phyloP scores from a whole-genome alignment of 1,284 basidiomycete species.

The Hypsizygus ulmarius region DNA sequence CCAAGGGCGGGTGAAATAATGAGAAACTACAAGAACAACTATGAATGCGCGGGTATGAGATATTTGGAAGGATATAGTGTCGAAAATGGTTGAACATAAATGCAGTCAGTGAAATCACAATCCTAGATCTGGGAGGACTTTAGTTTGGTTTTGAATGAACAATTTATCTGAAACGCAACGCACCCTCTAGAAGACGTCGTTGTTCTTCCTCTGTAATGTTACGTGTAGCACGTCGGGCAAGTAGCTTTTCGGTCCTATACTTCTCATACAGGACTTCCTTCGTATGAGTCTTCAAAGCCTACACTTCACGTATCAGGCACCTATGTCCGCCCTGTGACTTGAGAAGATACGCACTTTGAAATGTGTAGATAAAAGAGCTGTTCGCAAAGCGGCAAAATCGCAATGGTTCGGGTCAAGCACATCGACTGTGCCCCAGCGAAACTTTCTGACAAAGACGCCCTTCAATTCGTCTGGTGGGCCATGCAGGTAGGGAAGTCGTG shows the following conservation, averaged over 20 bases:
- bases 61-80: background rate
- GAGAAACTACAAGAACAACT: background rate
- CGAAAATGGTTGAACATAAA: constrained; percentile 15
- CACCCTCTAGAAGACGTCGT: constrained; percentile 69
- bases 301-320: constrained; percentile 12
- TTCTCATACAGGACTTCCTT: constrained; percentile 83
- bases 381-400: constrained; percentile 78
- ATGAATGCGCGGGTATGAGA: background rate
- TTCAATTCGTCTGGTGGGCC: constrained; percentile 62
- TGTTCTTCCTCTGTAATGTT: constrained; percentile 72
- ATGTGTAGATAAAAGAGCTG: constrained; percentile 75
- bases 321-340: constrained; percentile 12
- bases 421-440: constrained; percentile 80
- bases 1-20: background rate
- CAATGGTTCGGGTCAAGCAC: constrained; percentile 80
- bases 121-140: constrained; percentile 43
- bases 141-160: constrained; percentile 3
- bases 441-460: constrained; percentile 71
- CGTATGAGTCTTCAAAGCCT: constrained; percentile 77
- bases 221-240: constrained; percentile 74
- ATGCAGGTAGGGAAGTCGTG: constrained; percentile 42
- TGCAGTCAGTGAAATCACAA: constrained; percentile 35
- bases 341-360: constrained; percentile 56
- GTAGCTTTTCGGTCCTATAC: constrained; percentile 80
- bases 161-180: constrained; percentile 17